Conservation (phyloP, 257 asterid genomes). For the Schizonepeta tenuifolia region DNA sequence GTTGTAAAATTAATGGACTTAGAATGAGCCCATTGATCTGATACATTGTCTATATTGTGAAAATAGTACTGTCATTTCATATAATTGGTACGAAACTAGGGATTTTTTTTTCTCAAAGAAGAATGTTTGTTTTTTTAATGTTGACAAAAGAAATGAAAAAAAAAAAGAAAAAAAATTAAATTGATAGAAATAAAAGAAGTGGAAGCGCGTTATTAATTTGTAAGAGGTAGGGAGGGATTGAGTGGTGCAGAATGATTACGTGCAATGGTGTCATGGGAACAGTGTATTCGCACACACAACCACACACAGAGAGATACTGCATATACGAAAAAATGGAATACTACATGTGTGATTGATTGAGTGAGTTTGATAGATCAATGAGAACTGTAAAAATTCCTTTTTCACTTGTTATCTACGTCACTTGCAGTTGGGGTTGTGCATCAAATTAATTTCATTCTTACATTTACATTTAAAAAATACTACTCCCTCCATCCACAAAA, state of each 20-base stretch:
- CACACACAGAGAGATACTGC: neutral
- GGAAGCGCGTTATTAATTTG: neutral
- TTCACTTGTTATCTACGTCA: slow-evolving; percentile 17
- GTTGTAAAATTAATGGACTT: too few species aligned
- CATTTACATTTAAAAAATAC: too few species aligned
- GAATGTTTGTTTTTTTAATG: too few species aligned
- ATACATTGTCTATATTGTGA: too few species aligned
- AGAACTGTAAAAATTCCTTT: slow-evolving; percentile 39
- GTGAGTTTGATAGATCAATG: slow-evolving; percentile 46
- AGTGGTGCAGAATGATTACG: slow-evolving; percentile 51
- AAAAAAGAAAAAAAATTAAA: too few species aligned
- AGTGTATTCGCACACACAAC: slow-evolving; percentile 22
- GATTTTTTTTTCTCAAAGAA: too few species aligned
- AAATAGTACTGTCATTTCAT: too few species aligned
- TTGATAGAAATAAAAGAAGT: neutral
- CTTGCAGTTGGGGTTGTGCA: slow-evolving; percentile 26
- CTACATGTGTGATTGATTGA: slow-evolving; percentile 39
- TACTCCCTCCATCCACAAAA: too few species aligned
- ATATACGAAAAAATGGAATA: neutral
- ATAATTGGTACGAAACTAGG: too few species aligned
- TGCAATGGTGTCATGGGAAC: slow-evolving; percentile 39
- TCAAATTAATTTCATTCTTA: slow-evolving; percentile 3
- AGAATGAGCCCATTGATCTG: too few species aligned
- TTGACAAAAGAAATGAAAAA: too few species aligned
- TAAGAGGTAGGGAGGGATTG: slow-evolving; percentile 35